Conservation (phyloP, 2,329 filamentous ascomycete genomes). For the Westerdykella aurantiaca region DNA sequence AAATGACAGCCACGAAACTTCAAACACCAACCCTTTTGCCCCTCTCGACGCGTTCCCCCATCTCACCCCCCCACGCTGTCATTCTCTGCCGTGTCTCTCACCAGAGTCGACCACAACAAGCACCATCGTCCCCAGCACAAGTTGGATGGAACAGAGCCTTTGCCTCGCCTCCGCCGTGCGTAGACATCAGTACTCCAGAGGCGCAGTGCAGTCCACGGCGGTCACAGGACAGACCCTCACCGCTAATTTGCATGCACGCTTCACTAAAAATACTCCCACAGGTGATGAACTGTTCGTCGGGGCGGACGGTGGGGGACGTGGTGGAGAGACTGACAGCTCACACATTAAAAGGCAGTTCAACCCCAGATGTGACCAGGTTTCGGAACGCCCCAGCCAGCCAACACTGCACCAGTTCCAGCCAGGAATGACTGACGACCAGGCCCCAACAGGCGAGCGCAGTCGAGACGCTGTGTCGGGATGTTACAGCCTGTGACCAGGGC, state of each 20-base stretch:
- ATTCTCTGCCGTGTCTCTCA: no score
- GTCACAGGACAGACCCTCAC: constrained; percentile 21
- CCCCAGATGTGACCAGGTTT: constrained; percentile 18
- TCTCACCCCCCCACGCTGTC: no score
- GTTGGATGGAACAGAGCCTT: neutral
- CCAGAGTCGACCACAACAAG: neutral
- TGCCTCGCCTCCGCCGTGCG: neutral
- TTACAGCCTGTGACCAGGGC: constrained; percentile 22
- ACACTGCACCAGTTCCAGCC: constrained; percentile 1
- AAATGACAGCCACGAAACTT: neutral
- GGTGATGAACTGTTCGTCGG: constrained; percentile 20
- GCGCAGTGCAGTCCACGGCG: constrained; percentile 1
- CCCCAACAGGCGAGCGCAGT: constrained; percentile 13
- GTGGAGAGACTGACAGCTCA: constrained; percentile 19
- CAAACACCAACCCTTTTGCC: neutral
- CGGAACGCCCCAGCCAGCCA: constrained; percentile 13
- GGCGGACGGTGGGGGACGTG: constrained; percentile 1
- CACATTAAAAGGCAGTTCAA: constrained; percentile 6
- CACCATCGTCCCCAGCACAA: no score
- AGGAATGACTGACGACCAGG: constrained; percentile 1
- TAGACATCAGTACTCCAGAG: neutral
- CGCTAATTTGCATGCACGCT: constrained; percentile 25
- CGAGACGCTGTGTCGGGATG: constrained; percentile 22
- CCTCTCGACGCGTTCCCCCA: neutral
- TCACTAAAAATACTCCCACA: constrained; percentile 28